These are phyloP conservation scores for Auricularia heimuer DNA, from an alignment of 768 basidiomycete species.

Conservation along the genomic window DNA sequence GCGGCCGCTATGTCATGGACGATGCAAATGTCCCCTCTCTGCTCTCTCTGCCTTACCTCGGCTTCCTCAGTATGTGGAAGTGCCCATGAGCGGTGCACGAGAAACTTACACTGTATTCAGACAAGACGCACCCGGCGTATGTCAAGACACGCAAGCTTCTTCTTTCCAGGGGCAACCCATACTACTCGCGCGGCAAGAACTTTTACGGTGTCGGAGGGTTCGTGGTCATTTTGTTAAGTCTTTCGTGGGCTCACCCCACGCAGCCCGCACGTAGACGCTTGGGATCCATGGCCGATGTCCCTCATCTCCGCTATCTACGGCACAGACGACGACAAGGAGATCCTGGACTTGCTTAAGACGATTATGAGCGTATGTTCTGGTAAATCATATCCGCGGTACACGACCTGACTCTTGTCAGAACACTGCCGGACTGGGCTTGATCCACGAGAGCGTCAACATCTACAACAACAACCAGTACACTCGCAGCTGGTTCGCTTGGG, in stretches of 20 bases:
- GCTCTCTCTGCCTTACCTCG: slow-evolving; percentile 70
- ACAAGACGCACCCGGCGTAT: slow-evolving; percentile 48
- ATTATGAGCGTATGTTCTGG: slow-evolving; percentile 47
- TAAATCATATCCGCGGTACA: background rate
- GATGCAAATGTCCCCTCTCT: slow-evolving; percentile 78
- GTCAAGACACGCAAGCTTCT: slow-evolving; percentile 53
- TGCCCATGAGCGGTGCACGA: background rate
- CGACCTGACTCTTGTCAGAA: slow-evolving; percentile 32
- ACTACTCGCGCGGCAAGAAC: slow-evolving; percentile 49
- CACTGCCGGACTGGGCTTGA: slow-evolving; percentile 63
- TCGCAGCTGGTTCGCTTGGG: slow-evolving; percentile 76
- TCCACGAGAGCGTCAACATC: slow-evolving; percentile 66
- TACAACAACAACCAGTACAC: slow-evolving; percentile 50
- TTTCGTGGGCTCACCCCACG: slow-evolving; percentile 17
- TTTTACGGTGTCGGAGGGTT: slow-evolving; percentile 60
- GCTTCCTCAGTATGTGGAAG: slow-evolving; percentile 38
- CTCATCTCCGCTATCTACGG: slow-evolving; percentile 66
- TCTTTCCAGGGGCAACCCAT: slow-evolving; percentile 58
- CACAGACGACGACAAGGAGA: slow-evolving; percentile 62
- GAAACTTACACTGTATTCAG: slow-evolving; percentile 10
- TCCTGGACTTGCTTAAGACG: slow-evolving; percentile 47
- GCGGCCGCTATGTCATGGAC: slow-evolving; percentile 70
- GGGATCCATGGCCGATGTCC: slow-evolving; percentile 81
- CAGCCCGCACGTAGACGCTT: slow-evolving; percentile 64
- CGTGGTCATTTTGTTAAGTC: background rate